Base-by-base conservation (phyloP, 2,329 filamentous ascomycete species). In the Verticillium klebahnii region DNA sequence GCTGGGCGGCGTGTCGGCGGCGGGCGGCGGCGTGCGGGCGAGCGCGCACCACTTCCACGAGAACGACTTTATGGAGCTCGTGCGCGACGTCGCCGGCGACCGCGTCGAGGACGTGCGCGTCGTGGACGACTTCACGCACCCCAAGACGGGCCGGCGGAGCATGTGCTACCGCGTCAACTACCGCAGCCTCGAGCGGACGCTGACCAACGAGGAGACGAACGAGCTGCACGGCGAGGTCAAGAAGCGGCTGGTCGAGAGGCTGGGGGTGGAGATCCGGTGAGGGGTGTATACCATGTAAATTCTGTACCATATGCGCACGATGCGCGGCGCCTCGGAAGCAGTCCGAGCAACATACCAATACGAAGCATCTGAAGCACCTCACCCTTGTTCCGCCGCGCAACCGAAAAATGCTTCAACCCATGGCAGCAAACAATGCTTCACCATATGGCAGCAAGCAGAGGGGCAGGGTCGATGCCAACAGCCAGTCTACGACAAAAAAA, bases 31-130 rank as follows among this genome's bases (percentile, higher is more conserved):
- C 60, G 70, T 67, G 5, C 71, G 67, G 54, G 75, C 69, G 62
- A 80, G 74, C 69, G 74, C 68, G 62, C 71, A 75, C 32, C 77
- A 79, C 68, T 92, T 97, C 72, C 94, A 98, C 74, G 93, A 96
- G 74, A 98, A 98, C 76, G 95, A 99, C 75, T 82, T 98, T 59
- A 98, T 98, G 94, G 95, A 98, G 77, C 85, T 97, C 61, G 91
- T 97, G 19, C 88, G 95, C 67, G 88, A 88, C 67, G 82, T 94
- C 56, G 91, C 87, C 11, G 93, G 93, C 58, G 91, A 96, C 73
- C 77, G 88, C 25, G 92, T 95, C 39, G 95, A 99, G 77, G 92
- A 97, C 73, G 94, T 98, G 58, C 82, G 80, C 64, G 81, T 96
- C 32, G 86, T 92, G 59, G 95, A 98, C 75, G 85, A 92, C 72